Base-by-base conservation (phyloP, 108 stramenopile genomes). In the Pseudonitzschia pungens region DNA sequence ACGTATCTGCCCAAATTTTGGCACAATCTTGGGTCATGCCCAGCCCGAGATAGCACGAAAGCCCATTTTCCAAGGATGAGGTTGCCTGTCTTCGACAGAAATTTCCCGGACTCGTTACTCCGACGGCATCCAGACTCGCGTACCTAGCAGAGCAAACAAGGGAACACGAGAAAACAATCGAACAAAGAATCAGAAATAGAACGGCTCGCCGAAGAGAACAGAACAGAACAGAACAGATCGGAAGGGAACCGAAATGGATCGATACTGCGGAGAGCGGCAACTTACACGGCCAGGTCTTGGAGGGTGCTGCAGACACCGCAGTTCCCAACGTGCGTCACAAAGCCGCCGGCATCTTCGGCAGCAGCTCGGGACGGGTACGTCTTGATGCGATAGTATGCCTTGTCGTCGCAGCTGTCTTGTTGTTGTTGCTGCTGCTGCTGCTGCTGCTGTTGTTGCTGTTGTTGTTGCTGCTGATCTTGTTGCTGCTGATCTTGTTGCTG, bases 201-300 rank as follows among this genome's bases (percentile, higher is more conserved):
- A n/a, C n/a, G n/a, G n/a, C n/a, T n/a, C n/a, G n/a, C n/a, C n/a
- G n/a, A n/a, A n/a, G n/a, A n/a, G n/a, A n/a, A n/a, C n/a, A n/a
- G n/a, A n/a, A n/a, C n/a, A n/a, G n/a, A n/a, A n/a, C n/a, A n/a
- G n/a, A n/a, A n/a, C n/a, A n/a, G n/a, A n/a, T n/a, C n/a, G n/a
- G n/a, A n/a, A n/a, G n/a, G n/a, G n/a, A n/a, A n/a, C n/a, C n/a
- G 36, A 2, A 6, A 36, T 36, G 36, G 4, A 36, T 36, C 36
- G 2, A 6, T 36, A 2, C 6, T 6, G 36, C 6, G 36, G 6
- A 36, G 4, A 2, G 36, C 36, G 6, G 29, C 18, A 62, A 62
- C 29, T 28, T 83, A 83, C 54, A 71, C 77, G 14, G 81, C 73
- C 44, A 82, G 70, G 58, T 82, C 81, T 68, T 78, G 77, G 40